Evolutionary conservation across 2,329 filamentous ascomycete genomes (phyloP), one percentile per base, ranked within the genome.

Genomic region (Ophiostoma ulmi): DNA sequence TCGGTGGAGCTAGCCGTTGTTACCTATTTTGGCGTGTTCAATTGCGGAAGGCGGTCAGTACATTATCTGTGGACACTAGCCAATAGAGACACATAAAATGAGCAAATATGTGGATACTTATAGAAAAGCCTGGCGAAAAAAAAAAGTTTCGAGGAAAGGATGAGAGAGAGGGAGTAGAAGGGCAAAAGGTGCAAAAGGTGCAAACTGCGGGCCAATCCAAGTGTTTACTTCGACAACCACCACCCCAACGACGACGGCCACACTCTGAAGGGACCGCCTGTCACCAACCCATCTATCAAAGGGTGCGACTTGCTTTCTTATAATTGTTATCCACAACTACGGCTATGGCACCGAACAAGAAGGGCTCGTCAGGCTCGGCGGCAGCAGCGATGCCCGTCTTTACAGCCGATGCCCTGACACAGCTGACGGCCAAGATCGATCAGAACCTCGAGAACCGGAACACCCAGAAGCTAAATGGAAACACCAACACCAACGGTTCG

Each of bases 401-500:
- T 72, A 81, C 87, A 73, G 81, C 85, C 72, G 79, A 80, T 52
- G 80, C 85, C 6, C 78, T 89, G 71, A 81, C 81, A 8, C 80
- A 84, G 72, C 77, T 89, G 75, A 88, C 86, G 5, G 81, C 83
- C 44, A 85, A 83, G 76, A 86, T 89, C 73, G 85, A 88, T 75
- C 80, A 84, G 74, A 82, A 81, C 70, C 80, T 89, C 73, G 77
- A 79, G 52, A 76, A 79, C 65, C 74, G 78, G 63, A 80, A 80
- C 72, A 74, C 78, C 71, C 73, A 74, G 71, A 72, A 70, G 63
- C 77, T 74, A 36, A 69, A 71, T 77, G 73, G 38, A 6, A 73
- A 38, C 17, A 73, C 35, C 26, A 67, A 68, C 5, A 10, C 35
- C 14, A 66, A 66, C 8, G 36, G 63, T 10, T 11, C 14, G n/a